These are phyloP conservation scores for Scopulariopsis brevicaulis DNA, from an alignment of 2,329 filamentous ascomycete species.

Conservation along the genomic window DNA sequence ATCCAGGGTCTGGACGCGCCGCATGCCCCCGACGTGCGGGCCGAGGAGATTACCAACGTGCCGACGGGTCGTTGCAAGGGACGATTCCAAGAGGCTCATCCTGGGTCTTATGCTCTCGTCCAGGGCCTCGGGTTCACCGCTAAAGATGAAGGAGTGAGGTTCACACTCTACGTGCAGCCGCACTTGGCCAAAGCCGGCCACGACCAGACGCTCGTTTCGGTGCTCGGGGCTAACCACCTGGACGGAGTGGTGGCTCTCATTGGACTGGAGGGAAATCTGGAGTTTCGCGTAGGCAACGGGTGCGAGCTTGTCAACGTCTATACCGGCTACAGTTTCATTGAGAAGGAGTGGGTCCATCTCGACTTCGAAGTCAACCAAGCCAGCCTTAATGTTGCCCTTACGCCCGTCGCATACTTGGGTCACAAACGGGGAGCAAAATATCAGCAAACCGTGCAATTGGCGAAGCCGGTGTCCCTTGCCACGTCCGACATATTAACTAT, in stretches of 20 bases:
- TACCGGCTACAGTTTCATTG: background rate
- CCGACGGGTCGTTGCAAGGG: background rate
- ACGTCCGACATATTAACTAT: conserved; percentile 1
- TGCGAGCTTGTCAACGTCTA: background rate
- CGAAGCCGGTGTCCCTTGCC: background rate
- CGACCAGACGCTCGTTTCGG: conserved; percentile 4
- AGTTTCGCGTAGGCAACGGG: background rate
- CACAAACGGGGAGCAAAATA: background rate
- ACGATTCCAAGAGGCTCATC: background rate
- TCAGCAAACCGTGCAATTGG: background rate
- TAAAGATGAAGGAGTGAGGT: conserved; percentile 1
- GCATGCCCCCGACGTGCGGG: background rate
- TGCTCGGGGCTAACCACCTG: background rate
- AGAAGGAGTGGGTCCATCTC: conserved; percentile 1
- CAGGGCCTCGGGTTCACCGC: background rate
- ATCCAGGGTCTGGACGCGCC: background rate
- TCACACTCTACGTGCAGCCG: conserved; percentile 3
- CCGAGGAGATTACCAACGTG: background rate
- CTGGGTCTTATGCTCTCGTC: background rate
- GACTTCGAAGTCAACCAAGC: background rate
- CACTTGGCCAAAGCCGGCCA: conserved; percentile 3
- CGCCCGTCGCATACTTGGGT: background rate
- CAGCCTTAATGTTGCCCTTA: background rate
- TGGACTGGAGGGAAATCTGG: background rate
- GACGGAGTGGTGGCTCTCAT: background rate